These are phyloP conservation scores for Naganishia sp. DNA, from an alignment of 1,284 basidiomycete genomes.

Conservation along the genomic window DNA sequence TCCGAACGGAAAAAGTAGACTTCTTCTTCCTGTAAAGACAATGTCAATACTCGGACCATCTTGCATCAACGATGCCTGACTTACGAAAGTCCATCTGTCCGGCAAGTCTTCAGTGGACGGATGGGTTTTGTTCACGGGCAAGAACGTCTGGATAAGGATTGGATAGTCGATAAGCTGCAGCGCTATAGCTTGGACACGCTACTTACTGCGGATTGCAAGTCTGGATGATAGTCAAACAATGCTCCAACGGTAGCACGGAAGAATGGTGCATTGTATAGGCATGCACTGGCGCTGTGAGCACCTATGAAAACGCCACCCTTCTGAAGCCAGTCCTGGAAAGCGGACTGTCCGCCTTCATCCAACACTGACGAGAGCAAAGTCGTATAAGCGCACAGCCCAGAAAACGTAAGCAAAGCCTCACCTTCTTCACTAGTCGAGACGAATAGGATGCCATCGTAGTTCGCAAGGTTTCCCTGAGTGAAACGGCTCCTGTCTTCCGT, in stretches of 20 bases:
- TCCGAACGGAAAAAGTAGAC: conserved; percentile 75
- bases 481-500: conserved; percentile 62
- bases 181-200: no score
- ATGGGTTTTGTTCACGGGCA: conserved; percentile 64
- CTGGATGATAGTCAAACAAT: conserved; percentile 73
- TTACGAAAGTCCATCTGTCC: conserved; percentile 60
- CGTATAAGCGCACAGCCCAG: not conserved
- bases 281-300: conserved; percentile 65
- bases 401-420: conserved; percentile 39
- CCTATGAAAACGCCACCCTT: conserved; percentile 52
- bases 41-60: no score
- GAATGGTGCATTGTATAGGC: conserved; percentile 66
- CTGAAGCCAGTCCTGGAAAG: conserved; percentile 67
- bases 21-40: conserved; percentile 47
- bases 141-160: conserved; percentile 59
- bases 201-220: conserved; percentile 58
- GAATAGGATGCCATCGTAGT: conserved; percentile 70
- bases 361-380: conserved; percentile 58
- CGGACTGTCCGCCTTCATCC: conserved; percentile 62
- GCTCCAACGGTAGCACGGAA: conserved; percentile 63
- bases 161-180: no score
- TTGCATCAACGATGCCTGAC: conserved; percentile 10
- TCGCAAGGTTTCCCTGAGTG: conserved; percentile 60
- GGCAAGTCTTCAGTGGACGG: conserved; percentile 69
- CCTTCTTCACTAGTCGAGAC: conserved; percentile 70